Conservation (phyloP, 2,329 filamentous ascomycete genomes). For the Pezicula radicicola region DNA sequence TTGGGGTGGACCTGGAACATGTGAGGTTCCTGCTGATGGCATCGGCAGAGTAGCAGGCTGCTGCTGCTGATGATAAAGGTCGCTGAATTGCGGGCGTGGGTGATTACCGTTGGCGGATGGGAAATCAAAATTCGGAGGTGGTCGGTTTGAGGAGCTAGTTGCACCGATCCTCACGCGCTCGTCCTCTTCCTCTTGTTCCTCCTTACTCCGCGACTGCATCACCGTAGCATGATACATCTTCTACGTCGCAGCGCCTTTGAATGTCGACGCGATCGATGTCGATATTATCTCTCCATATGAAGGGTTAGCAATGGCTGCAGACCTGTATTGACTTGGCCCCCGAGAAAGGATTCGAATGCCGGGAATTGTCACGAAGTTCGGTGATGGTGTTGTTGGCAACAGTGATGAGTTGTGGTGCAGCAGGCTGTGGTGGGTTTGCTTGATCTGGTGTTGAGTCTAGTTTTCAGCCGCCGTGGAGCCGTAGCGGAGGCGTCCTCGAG, state of each 20-base stretch:
- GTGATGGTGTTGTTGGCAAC: no score
- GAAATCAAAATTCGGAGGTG: conserved; percentile 21
- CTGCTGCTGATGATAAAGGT: conserved; percentile 23
- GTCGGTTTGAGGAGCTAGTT: conserved; percentile 22
- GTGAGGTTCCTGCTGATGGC: conserved; percentile 15
- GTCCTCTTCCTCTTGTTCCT: conserved; percentile 22
- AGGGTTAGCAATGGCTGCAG: no score
- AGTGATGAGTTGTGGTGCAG: no score
- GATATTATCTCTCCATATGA: conserved; percentile 20
- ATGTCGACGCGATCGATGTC: conserved; percentile 12
- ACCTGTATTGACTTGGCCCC: no score
- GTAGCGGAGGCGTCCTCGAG: no score
- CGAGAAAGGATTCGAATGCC: no score
- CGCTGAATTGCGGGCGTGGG: conserved; percentile 26
- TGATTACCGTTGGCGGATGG: conserved; percentile 25
- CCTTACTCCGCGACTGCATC: conserved; percentile 21
- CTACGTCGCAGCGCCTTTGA: conserved; percentile 20
- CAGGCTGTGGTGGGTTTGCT: no score
- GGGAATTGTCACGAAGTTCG: background rate
- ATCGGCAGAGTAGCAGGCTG: conserved; percentile 20
- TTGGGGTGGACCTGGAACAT: conserved; percentile 22
- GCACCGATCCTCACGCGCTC: conserved; percentile 13
- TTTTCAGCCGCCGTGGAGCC: no score
- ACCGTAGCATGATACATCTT: conserved; percentile 27
- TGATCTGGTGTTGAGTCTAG: no score